These are phyloP conservation scores for Candida glaebosa DNA, from an alignment of 805 yeast genomes.

Conservation along the genomic window DNA sequence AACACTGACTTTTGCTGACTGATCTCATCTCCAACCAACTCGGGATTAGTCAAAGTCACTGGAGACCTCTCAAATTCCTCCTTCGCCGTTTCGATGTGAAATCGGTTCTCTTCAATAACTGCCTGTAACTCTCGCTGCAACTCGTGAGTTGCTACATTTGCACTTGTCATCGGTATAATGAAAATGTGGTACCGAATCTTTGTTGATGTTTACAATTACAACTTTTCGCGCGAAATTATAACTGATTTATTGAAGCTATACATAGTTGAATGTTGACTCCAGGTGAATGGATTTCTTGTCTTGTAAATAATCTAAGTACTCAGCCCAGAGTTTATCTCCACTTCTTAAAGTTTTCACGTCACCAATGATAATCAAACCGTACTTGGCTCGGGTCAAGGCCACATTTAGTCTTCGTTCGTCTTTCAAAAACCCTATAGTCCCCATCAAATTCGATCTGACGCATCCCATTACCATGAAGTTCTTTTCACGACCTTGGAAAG, in stretches of 20 bases:
- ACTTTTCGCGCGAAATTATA: not conserved
- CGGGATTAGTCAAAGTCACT: conserved; percentile 23
- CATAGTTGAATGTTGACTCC: conserved; percentile 5
- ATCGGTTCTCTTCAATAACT: not conserved
- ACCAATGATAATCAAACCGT: conserved; percentile 57
- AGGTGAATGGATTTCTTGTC: conserved; percentile 16
- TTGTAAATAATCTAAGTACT: conserved; percentile 42
- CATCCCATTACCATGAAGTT: conserved; percentile 50
- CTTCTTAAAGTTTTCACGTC: conserved; percentile 39
- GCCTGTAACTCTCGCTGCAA: not conserved
- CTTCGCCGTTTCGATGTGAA: conserved; percentile 6
- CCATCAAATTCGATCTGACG: conserved; percentile 64
- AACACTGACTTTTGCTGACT: conserved; percentile 38
- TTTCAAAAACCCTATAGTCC: conserved; percentile 75
- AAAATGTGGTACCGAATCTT: not conserved
- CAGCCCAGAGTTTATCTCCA: conserved; percentile 51
- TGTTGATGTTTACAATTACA: not conserved
- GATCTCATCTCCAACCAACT: conserved; percentile 30
- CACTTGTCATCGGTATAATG: not conserved
- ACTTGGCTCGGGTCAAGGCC: conserved; percentile 84
- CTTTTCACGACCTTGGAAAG: conserved; percentile 60
- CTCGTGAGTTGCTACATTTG: not conserved
- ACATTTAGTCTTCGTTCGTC: conserved; percentile 88
- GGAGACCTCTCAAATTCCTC: conserved; percentile 14
- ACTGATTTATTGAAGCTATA: too few species aligned